phyloP scores from a whole-genome alignment of 768 basidiomycete genomes.

The Tricholomella constricta region DNA sequence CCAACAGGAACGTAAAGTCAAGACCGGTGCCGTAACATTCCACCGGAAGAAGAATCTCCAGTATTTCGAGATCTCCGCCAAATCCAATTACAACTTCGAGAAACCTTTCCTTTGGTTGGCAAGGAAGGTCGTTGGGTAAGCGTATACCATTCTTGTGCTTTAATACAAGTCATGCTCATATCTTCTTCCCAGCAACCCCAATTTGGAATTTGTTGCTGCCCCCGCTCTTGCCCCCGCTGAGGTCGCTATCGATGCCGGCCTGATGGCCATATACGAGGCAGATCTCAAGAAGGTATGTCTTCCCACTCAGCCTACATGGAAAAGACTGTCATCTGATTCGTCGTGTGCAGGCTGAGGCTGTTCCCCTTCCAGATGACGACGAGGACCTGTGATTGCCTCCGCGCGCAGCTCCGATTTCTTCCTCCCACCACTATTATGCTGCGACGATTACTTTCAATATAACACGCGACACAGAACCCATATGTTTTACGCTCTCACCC shows the following conservation, averaged over 20 bases:
- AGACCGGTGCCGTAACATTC: constrained; percentile 98
- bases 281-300: constrained; percentile 70
- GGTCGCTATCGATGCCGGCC: constrained; percentile 73
- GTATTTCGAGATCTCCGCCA: constrained; percentile 99
- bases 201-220: constrained; percentile 94
- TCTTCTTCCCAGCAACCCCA: constrained; percentile 59
- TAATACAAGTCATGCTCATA: not conserved
- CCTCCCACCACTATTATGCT: constrained; percentile 22
- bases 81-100: constrained; percentile 99
- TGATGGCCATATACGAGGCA: constrained; percentile 79
- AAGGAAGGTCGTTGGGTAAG: constrained; percentile 95
- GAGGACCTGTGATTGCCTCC: constrained; percentile 66
- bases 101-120: constrained; percentile 99
- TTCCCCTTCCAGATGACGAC: constrained; percentile 98
- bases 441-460: constrained; percentile 26
- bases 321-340: not conserved
- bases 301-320: not conserved
- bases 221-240: constrained; percentile 95
- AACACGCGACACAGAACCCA: constrained; percentile 25
- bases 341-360: constrained; percentile 68
- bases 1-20: constrained; percentile 96
- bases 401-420: constrained; percentile 12
- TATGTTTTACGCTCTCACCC: constrained; percentile 25
- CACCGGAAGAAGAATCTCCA: constrained; percentile 99
- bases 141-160: constrained; percentile 11